These are phyloP conservation scores for Leccinum subrobustum DNA, from an alignment of 1,284 basidiomycete species.

Conservation along the genomic window DNA sequence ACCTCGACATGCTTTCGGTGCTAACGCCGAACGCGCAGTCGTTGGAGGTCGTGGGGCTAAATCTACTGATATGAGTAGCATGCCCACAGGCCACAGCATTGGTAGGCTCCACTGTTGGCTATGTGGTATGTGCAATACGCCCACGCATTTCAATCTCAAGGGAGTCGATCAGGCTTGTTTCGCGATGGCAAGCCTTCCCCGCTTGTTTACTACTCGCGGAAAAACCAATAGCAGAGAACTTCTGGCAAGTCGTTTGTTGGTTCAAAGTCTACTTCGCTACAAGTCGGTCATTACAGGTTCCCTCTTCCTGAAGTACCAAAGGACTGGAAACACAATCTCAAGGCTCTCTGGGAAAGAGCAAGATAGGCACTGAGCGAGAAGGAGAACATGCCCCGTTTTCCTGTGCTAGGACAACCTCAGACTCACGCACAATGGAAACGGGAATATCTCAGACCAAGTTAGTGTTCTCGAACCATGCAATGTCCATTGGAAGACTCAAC, in stretches of 20 bases:
- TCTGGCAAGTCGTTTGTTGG: conserved; percentile 48
- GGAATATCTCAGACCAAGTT: conserved; percentile 67
- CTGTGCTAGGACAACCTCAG: conserved; percentile 25
- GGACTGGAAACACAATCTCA: conserved; percentile 86
- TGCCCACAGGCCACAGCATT: conserved; percentile 6
- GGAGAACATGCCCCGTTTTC: conserved; percentile 30
- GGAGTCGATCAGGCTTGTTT: conserved; percentile 45
- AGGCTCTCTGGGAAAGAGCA: conserved; percentile 67
- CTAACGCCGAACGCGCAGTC: conserved; percentile 39
- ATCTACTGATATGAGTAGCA: not conserved
- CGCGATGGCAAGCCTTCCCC: conserved; percentile 62
- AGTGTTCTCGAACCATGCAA: conserved; percentile 16
- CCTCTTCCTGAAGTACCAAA: conserved; percentile 75
- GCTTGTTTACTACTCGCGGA: conserved; percentile 77
- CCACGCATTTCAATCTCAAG: conserved; percentile 39
- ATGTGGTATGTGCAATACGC: not conserved
- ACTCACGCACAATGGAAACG: conserved; percentile 50
- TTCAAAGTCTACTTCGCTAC: conserved; percentile 8
- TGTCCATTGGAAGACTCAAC: not conserved
- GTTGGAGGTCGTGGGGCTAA: conserved; percentile 31
- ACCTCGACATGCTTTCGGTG: conserved; percentile 70
- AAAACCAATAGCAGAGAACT: conserved; percentile 68
- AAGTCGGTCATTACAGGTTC: conserved; percentile 53
- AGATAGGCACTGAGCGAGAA: conserved; percentile 50
- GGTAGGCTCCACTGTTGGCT: conserved; percentile 16